Evolutionary conservation across 2,329 filamentous ascomycete genomes (phyloP), one percentile per base, ranked within the genome.

Genomic region (Lasiodiplodia sp.): DNA sequence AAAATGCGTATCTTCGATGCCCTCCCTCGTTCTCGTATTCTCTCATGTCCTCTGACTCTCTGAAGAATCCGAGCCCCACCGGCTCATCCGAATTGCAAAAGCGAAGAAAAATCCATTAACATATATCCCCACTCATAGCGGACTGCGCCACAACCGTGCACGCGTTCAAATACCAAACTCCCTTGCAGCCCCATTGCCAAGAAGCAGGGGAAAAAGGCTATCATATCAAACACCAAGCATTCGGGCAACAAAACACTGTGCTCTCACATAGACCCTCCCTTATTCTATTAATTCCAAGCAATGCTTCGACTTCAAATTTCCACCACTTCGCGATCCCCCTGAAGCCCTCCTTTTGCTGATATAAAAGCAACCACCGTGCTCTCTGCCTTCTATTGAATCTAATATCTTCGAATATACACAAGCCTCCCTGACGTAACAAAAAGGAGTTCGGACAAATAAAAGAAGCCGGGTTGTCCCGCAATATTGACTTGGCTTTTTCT

Each of bases 81-180:
- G 21, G 2, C 14, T 6, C 21, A 12, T 18, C 18, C 7, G 38
- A 14, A 21, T 16, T 38, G 23, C 18, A 21, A 14, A 12, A 25
- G 23, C 57, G 23, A 31, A 18, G 25, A 60, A 16, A 44, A 3
- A 4, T 14, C 57, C 23, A 60, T 47, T 31, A 21, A 25, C 21
- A 51, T 63, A 40, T 4, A 63, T 38, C 28, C n/a, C 44, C 47
- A 28, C 60, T 31, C 4, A n/a, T 25, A 38, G 47, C 28, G 47
- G 52, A 64, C 60, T 31, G 23, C 28, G 34, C 44, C 52, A 44
- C 52, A 47, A 47, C 60, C 52, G 60, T 52, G 60, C 47, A 57
- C 10, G 8, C 4, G 18, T 40, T 38, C n/a, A 47, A 25, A 23
- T 58, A 14, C 4, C 10, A 14, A 5, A 18, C 52, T 31, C 25